phyloP scores from a whole-genome alignment of 176 grass and related monocot genomes.

The Bolboschoenus planiculmis region DNA sequence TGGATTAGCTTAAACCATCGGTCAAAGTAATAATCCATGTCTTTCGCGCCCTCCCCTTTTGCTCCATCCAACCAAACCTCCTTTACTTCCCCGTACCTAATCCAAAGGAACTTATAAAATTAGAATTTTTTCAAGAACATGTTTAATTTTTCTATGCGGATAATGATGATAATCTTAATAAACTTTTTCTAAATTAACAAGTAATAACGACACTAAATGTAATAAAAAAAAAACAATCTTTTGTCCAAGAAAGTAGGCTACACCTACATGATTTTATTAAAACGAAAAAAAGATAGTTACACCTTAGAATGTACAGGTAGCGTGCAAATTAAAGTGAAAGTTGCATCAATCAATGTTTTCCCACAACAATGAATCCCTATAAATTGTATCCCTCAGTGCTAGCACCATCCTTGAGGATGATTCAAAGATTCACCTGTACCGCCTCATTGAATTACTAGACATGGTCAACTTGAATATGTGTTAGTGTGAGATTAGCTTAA shows the following conservation, averaged over 20 bases:
- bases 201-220: not conserved
- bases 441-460: not conserved
- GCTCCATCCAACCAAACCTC: slow-evolving; percentile 95
- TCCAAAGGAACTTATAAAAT: slow-evolving; percentile 2
- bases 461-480: not conserved
- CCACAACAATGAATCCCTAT: not conserved
- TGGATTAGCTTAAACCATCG: slow-evolving; percentile 81
- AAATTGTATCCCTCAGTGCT: too few relatives aligned
- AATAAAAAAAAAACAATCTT: not conserved
- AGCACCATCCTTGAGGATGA: not conserved
- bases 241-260: not conserved
- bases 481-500: not conserved
- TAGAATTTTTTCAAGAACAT: not conserved
- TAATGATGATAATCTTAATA: not conserved
- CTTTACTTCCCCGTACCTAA: slow-evolving; percentile 75
- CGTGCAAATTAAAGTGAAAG: not conserved
- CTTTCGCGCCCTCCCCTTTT: slow-evolving; percentile 46
- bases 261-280: not conserved
- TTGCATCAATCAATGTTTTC: not conserved
- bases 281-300: not conserved
- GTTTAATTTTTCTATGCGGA: not conserved
- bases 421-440: not conserved
- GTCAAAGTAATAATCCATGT: slow-evolving; percentile 75
- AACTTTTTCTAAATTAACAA: not conserved
- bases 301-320: not conserved